Evolutionary conservation across 2,329 filamentous ascomycete genomes (phyloP).

Genomic region (Ascocoryne sarcoides): DNA sequence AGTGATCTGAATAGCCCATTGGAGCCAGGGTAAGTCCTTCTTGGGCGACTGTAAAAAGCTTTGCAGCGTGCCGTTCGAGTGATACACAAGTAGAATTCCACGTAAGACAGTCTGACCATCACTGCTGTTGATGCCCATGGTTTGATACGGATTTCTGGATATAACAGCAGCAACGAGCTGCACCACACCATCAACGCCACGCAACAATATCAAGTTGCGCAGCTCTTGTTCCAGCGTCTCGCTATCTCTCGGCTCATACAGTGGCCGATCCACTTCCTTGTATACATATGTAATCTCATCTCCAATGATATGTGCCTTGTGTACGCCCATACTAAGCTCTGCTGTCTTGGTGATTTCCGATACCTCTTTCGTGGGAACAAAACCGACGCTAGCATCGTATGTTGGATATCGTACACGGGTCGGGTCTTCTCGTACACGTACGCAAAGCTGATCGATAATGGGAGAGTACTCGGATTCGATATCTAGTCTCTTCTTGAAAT

Average conservation of each 20-base stretch:
- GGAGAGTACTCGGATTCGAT: constrained; percentile 11
- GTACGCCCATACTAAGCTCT: constrained; percentile 12
- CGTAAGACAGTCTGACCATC: constrained; percentile 7
- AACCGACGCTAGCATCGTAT: constrained; percentile 7
- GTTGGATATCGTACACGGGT: constrained; percentile 10
- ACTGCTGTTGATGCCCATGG: constrained; percentile 1
- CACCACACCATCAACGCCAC: constrained; percentile 12
- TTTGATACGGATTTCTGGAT: constrained; percentile 14
- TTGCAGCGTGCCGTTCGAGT: constrained; percentile 16
- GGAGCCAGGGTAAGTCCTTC: constrained; percentile 9
- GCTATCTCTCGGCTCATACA: constrained; percentile 19
- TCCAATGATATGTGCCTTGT: constrained; percentile 5
- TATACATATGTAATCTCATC: constrained; percentile 16
- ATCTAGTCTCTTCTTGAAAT: constrained; percentile 9
- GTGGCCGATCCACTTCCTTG: constrained; percentile 19
- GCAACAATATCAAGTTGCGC: constrained; percentile 17
- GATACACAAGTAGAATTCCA: constrained; percentile 19
- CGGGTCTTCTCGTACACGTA: constrained; percentile 13
- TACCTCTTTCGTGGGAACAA: constrained; percentile 10
- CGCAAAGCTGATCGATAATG: constrained; percentile 11
- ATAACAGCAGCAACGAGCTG: constrained; percentile 17
- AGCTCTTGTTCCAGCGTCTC: constrained; percentile 20
- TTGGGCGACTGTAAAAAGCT: constrained; percentile 9
- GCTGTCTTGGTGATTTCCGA: constrained; percentile 14
- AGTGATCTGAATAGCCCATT: constrained; percentile 18